Percentiles rank a stretch among this genome's conserved stretches.
Evolutionary conservation across 148 eudicot genomes (phyloP).

Genomic region (Euryodendron excelsum): DNA sequence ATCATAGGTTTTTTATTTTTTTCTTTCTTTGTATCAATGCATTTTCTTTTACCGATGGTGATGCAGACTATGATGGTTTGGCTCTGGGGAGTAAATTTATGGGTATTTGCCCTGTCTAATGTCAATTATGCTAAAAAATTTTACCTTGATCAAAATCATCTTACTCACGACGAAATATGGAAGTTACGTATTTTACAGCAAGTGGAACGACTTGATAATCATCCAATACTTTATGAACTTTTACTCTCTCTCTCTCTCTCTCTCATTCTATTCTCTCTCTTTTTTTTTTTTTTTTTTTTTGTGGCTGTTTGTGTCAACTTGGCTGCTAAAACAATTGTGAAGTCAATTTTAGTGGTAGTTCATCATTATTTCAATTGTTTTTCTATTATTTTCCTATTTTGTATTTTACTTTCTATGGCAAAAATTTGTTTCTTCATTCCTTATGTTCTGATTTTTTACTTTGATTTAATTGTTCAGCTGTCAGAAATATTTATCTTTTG

Average conservation of each 20-base stretch:
- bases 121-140: constrained; percentile 82
- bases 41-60: constrained; percentile 12
- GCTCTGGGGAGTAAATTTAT: constrained; percentile 91
- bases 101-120: constrained; percentile 80
- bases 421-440: not conserved
- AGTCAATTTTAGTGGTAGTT: not conserved
- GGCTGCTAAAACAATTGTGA: not conserved
- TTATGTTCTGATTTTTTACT: not conserved
- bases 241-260: not conserved
- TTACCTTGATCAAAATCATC: constrained; percentile 87
- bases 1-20: not conserved
- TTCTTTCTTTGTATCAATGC: not conserved
- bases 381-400: not conserved
- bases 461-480: not conserved
- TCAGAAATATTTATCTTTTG: not conserved
- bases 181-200: constrained; percentile 44
- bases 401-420: not conserved
- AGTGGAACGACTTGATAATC: not conserved
- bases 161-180: constrained; percentile 89
- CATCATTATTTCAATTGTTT: not conserved
- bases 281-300: not conserved
- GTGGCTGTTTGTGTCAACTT: not conserved
- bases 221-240: constrained; percentile 3
- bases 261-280: not conserved
- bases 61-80: constrained; percentile 90